Evolutionary conservation across 257 asterid genomes (phyloP).

Genomic region (Capsicum chinense): DNA sequence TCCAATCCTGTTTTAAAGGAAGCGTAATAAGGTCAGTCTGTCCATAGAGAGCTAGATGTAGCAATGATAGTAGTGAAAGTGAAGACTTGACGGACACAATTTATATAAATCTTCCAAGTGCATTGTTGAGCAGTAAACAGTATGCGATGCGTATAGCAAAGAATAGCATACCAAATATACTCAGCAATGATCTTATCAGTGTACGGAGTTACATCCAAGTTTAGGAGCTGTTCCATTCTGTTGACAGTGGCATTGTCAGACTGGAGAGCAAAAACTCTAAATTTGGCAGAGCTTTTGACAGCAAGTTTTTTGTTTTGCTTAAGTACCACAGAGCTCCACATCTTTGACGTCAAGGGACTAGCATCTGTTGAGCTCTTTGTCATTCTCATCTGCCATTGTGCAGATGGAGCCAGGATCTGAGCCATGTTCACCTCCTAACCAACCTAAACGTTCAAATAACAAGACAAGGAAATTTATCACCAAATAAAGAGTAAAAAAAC

Average conservation of each 20-base stretch:
- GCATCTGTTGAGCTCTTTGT: slow-evolving; percentile 61
- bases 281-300: slow-evolving; percentile 59
- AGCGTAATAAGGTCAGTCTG: slow-evolving; percentile 6
- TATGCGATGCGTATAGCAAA: neutral
- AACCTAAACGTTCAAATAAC: slow-evolving; percentile 33
- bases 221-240: slow-evolving; percentile 85
- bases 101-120: neutral
- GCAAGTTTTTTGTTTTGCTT: slow-evolving; percentile 67
- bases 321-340: slow-evolving; percentile 74
- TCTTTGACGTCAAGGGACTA: slow-evolving; percentile 63
- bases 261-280: slow-evolving; percentile 65
- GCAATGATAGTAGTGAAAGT: neutral
- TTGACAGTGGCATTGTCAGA: slow-evolving; percentile 70
- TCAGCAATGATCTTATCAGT: slow-evolving; percentile 93
- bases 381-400: slow-evolving; percentile 92
- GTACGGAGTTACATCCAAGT: slow-evolving; percentile 79
- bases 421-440: slow-evolving; percentile 70
- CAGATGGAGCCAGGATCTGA: slow-evolving; percentile 89
- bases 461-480: slow-evolving; percentile 16
- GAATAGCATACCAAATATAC: slow-evolving; percentile 70
- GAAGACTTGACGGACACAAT: neutral
- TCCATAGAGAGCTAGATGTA: neutral
- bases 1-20: slow-evolving; percentile 69
- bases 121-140: slow-evolving; percentile 10
- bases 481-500: neutral